Percentiles rank a stretch among this genome's conserved stretches.
These are phyloP conservation scores for Cenchrus fungigraminus DNA, from an alignment of 176 grass and related monocot species.

Conservation along the genomic window DNA sequence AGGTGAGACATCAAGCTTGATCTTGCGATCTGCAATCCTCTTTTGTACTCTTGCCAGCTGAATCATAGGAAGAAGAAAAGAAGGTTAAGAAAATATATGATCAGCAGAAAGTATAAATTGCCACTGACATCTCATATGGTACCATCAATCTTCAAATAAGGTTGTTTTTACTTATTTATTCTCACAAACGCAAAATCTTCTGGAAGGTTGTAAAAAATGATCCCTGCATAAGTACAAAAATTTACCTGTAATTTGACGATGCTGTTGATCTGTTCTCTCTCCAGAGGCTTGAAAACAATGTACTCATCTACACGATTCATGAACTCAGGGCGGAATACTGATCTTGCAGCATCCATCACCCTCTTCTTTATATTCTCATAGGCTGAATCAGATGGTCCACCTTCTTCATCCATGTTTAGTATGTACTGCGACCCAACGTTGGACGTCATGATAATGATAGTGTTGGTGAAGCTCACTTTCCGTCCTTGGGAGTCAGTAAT, in stretches of 20 bases:
- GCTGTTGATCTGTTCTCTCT: constrained; percentile 76
- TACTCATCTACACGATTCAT: constrained; percentile 99
- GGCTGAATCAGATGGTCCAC: constrained; percentile 52
- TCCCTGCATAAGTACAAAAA: neutral
- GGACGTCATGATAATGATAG: constrained; percentile 97
- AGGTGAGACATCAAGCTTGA: constrained; percentile 70
- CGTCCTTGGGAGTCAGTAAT: constrained; percentile 95
- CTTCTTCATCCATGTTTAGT: constrained; percentile 85
- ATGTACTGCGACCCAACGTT: constrained; percentile 98
- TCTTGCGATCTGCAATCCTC: constrained; percentile 89
- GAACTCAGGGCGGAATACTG: constrained; percentile 91
- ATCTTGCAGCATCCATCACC: constrained; percentile 97
- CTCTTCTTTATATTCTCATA: constrained; percentile 92
- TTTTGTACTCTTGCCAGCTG: constrained; percentile 88
- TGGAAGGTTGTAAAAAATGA: neutral
- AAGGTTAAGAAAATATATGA: neutral
- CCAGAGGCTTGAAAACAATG: constrained; percentile 95
- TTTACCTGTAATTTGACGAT: constrained; percentile 91
- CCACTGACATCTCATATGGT: neutral
- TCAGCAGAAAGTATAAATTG: neutral
- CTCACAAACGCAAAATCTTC: neutral
- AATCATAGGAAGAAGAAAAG: constrained; percentile 17
- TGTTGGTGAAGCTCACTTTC: constrained; percentile 88
- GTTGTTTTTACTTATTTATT: neutral
- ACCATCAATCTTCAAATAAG: neutral